Percentiles rank a stretch among this genome's conserved stretches.
phyloP scores from a whole-genome alignment of 1,284 basidiomycete species.

The Coniferiporia weirii region DNA sequence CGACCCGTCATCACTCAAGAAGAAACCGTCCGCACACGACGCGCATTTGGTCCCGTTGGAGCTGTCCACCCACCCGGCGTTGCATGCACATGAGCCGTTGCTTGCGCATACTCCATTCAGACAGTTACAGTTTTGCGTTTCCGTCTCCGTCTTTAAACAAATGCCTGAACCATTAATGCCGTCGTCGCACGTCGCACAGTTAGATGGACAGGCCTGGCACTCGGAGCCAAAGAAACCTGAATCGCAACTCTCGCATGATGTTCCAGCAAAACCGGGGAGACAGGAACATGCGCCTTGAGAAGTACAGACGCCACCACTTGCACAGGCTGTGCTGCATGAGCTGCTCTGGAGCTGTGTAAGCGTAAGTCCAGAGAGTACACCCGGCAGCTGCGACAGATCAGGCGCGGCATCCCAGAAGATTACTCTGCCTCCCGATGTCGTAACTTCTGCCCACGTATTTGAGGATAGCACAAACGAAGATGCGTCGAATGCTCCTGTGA shows the following conservation, averaged over 20 bases:
- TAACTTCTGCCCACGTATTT: constrained; percentile 65
- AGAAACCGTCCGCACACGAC: constrained; percentile 69
- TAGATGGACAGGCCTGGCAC: constrained; percentile 62
- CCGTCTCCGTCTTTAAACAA: constrained; percentile 49
- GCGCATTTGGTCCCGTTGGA: constrained; percentile 70
- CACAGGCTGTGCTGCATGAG: constrained; percentile 66
- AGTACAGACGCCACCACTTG: constrained; percentile 65
- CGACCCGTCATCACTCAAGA: constrained; percentile 59
- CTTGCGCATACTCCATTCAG: constrained; percentile 66
- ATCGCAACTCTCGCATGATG: constrained; percentile 71
- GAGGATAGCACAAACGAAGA: constrained; percentile 56
- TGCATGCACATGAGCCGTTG: constrained; percentile 67
- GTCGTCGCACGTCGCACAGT: constrained; percentile 66
- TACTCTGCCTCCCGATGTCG: constrained; percentile 44
- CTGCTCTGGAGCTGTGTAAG: constrained; percentile 57
- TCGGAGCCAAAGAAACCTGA: constrained; percentile 65
- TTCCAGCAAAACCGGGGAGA: constrained; percentile 65
- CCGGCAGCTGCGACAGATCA: constrained; percentile 64
- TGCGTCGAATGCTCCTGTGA: constrained; percentile 46
- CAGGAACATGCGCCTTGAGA: constrained; percentile 65
- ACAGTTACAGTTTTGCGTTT: constrained; percentile 68
- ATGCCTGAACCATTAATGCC: constrained; percentile 69
- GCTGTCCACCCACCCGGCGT: constrained; percentile 66
- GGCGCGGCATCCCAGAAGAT: constrained; percentile 75
- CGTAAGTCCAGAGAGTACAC: constrained; percentile 62